phyloP scores from a whole-genome alignment of 768 basidiomycete species.

The Kwoniella sp. region DNA sequence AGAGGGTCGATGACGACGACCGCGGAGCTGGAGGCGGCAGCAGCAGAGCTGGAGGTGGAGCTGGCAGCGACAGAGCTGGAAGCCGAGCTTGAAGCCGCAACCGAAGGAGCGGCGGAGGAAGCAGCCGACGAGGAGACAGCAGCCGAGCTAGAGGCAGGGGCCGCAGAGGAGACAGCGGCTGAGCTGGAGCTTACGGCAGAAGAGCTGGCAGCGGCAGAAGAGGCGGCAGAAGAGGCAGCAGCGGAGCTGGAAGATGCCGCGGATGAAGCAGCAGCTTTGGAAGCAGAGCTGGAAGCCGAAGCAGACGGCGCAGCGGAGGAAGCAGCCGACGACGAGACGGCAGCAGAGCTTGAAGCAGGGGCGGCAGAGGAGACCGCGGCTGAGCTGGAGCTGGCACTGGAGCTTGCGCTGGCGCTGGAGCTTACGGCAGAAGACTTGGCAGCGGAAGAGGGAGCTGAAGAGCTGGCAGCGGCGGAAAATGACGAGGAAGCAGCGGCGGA shows the following conservation, averaged over 20 bases:
- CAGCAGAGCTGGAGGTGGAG: constrained; percentile 11
- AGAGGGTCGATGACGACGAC: constrained; percentile 23
- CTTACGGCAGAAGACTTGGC: constrained; percentile 1
- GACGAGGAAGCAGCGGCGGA: constrained; percentile 1
- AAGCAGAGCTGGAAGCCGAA: background rate
- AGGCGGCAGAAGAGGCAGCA: background rate
- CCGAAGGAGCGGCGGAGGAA: constrained; percentile 6
- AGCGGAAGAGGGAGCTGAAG: background rate
- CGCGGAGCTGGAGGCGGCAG: constrained; percentile 19
- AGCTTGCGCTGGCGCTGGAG: background rate
- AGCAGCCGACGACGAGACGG: background rate
- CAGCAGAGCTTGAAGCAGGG: background rate
- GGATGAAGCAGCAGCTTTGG: constrained; percentile 2
- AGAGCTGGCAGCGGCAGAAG: constrained; percentile 3
- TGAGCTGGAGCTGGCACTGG: background rate
- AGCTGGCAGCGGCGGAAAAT: background rate
- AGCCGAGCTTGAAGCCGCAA: background rate
- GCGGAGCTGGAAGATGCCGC: background rate
- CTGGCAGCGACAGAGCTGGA: constrained; percentile 25
- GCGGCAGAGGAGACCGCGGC: background rate
- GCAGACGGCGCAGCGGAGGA: constrained; percentile 1
- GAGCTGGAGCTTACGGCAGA: constrained; percentile 1
- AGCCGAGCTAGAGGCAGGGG: constrained; percentile 3
- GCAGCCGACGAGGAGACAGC: background rate
- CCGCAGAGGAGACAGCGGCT: constrained; percentile 5